Conservation (phyloP, 192 early-diverging fungal species). For the Coemansia sp. region DNA sequence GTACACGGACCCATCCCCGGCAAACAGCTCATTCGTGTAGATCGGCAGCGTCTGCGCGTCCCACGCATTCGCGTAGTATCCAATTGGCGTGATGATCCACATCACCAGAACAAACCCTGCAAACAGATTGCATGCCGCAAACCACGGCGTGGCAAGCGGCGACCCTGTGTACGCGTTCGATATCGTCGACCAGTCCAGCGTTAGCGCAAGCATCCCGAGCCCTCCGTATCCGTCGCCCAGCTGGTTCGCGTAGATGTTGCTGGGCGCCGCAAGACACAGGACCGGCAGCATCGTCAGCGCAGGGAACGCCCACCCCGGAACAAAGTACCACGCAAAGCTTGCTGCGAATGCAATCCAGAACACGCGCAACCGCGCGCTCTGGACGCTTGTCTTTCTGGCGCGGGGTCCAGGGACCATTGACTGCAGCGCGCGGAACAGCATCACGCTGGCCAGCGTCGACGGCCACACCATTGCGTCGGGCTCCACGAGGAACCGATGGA, state of each 20-base stretch:
- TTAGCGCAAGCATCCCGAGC: slow-evolving; percentile 65
- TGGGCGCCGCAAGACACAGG: slow-evolving; percentile 56
- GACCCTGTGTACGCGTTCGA: slow-evolving; percentile 53
- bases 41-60: slow-evolving; percentile 59
- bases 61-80: slow-evolving; percentile 64
- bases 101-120: slow-evolving; percentile 64
- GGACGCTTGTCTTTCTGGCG: slow-evolving; percentile 11
- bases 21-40: slow-evolving; percentile 61
- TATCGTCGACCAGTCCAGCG: slow-evolving; percentile 73
- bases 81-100: slow-evolving; percentile 68
- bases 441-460: slow-evolving; percentile 66
- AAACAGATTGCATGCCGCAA: slow-evolving; percentile 66
- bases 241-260: slow-evolving; percentile 32
- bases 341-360: slow-evolving; percentile 43
- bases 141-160: slow-evolving; percentile 73
- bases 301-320: slow-evolving; percentile 67
- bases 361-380: slow-evolving; percentile 17
- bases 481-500: slow-evolving; percentile 73
- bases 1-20: slow-evolving; percentile 52
- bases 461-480: slow-evolving; percentile 87
- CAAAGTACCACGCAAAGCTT: slow-evolving; percentile 56
- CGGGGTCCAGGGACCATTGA: slow-evolving; percentile 41
- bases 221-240: slow-evolving; percentile 53
- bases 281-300: slow-evolving; percentile 61
- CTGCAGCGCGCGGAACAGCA: slow-evolving; percentile 75